These are phyloP conservation scores for Rhinocladiella similis DNA, from an alignment of 2,329 filamentous ascomycete species.

Conservation along the genomic window DNA sequence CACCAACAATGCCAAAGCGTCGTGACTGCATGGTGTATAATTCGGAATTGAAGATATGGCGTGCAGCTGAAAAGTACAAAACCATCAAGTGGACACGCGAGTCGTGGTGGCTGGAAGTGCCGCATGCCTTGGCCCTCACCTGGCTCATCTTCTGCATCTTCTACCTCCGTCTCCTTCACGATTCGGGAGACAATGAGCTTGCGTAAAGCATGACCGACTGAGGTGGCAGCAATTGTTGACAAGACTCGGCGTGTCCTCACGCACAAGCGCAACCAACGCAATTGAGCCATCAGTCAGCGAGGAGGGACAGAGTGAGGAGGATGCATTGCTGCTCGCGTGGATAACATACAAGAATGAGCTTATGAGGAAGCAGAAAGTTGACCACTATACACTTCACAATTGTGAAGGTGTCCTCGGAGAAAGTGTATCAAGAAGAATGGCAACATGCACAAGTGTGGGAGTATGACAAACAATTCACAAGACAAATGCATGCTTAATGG, in stretches of 20 bases:
- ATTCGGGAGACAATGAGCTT: neutral
- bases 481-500: neutral
- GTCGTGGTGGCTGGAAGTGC: constrained; percentile 21
- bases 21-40: constrained; percentile 18
- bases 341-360: neutral
- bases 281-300: neutral
- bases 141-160: constrained; percentile 7
- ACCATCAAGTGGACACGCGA: constrained; percentile 16
- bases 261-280: neutral
- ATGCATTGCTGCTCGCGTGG: too few species aligned
- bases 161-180: neutral
- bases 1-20: constrained; percentile 22
- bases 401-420: neutral
- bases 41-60: constrained; percentile 10
- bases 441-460: neutral
- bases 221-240: neutral
- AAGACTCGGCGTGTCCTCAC: neutral
- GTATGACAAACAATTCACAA: neutral
- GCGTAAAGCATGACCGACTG: neutral
- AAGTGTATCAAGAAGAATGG: neutral
- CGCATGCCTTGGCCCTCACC: constrained; percentile 8
- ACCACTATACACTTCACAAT: neutral
- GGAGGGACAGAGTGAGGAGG: neutral
- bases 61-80: constrained; percentile 7
- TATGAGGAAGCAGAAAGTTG: neutral